These are phyloP conservation scores for Alternaria triticimaculans DNA, from an alignment of 2,329 filamentous ascomycete species.

Conservation along the genomic window DNA sequence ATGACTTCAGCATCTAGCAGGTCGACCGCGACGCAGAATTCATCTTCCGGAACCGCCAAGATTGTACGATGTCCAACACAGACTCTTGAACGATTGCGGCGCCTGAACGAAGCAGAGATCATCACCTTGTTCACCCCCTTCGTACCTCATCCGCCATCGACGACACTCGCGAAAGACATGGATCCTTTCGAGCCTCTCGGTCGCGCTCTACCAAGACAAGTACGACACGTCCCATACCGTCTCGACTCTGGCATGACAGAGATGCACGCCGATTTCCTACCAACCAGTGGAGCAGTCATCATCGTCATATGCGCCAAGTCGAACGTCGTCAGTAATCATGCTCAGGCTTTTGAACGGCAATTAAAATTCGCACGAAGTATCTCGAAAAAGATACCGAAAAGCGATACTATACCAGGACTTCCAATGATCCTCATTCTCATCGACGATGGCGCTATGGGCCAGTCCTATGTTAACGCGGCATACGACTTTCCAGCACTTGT, in stretches of 20 bases:
- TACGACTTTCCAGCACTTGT: slow-evolving; percentile 38
- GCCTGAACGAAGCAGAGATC: slow-evolving; percentile 47
- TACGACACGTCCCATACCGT: slow-evolving; percentile 76
- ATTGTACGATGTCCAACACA: slow-evolving; percentile 36
- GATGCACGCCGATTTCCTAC: slow-evolving; percentile 68
- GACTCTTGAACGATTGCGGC: slow-evolving; percentile 36
- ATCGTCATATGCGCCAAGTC: slow-evolving; percentile 58
- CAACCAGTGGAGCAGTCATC: slow-evolving; percentile 64
- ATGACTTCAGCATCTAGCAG: background rate
- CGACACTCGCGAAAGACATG: slow-evolving; percentile 49
- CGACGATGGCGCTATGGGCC: slow-evolving; percentile 20
- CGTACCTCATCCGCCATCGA: slow-evolving; percentile 55
- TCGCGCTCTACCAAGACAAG: slow-evolving; percentile 64
- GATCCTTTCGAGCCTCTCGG: slow-evolving; percentile 79
- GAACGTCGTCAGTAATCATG: slow-evolving; percentile 31
- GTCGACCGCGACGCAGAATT: background rate
- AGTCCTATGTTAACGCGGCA: slow-evolving; percentile 28
- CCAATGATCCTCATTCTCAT: slow-evolving; percentile 39
- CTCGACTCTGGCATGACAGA: slow-evolving; percentile 68
- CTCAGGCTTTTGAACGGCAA: slow-evolving; percentile 39
- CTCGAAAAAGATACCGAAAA: slow-evolving; percentile 20
- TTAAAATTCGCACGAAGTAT: slow-evolving; percentile 38
- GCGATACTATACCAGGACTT: slow-evolving; percentile 20
- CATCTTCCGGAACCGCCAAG: slow-evolving; percentile 24
- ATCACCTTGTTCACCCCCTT: slow-evolving; percentile 60